Evolutionary conservation across 768 basidiomycete genomes (phyloP).

Genomic region (Lactarius sp.): DNA sequence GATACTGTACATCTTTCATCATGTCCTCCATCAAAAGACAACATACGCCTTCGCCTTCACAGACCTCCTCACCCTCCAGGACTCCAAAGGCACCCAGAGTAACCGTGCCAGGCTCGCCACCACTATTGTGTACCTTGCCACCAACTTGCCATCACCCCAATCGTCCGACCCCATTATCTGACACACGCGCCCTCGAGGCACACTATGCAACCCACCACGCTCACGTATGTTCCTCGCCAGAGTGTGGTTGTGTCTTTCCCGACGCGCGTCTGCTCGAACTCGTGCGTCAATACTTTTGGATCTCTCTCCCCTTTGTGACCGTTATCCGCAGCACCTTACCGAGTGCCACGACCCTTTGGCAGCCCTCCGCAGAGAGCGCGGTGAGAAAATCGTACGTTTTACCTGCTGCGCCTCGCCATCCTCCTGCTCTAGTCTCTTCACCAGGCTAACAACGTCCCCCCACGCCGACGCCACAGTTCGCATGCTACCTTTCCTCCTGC

Average conservation of each 20-base stretch:
- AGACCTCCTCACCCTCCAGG: conserved; percentile 8
- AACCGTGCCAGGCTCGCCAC: neutral
- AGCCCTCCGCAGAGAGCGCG: conserved; percentile 67
- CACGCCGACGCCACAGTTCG: conserved; percentile 50
- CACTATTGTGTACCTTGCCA: conserved; percentile 65
- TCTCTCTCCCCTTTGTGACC: neutral
- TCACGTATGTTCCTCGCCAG: conserved; percentile 66
- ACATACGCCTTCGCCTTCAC: conserved; percentile 15
- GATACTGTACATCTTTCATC: too few species aligned
- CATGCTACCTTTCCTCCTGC: conserved; percentile 66
- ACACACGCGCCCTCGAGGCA: conserved; percentile 65
- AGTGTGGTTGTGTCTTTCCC: conserved; percentile 81
- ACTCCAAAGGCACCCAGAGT: conserved; percentile 24
- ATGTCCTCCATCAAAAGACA: conserved; percentile 21
- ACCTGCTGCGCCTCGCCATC: neutral
- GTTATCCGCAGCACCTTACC: conserved; percentile 58
- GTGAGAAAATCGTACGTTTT: conserved; percentile 75
- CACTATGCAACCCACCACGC: conserved; percentile 85
- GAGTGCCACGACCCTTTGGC: conserved; percentile 88
- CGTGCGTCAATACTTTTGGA: conserved; percentile 43
- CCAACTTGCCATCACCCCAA: conserved; percentile 69
- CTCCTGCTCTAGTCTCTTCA: neutral
- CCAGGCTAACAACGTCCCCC: neutral
- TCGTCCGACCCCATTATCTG: conserved; percentile 56
- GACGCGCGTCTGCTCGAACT: conserved; percentile 73